Evolutionary conservation across 2,329 filamentous ascomycete species (phyloP).

Genomic region (Epicoccum nigrum): DNA sequence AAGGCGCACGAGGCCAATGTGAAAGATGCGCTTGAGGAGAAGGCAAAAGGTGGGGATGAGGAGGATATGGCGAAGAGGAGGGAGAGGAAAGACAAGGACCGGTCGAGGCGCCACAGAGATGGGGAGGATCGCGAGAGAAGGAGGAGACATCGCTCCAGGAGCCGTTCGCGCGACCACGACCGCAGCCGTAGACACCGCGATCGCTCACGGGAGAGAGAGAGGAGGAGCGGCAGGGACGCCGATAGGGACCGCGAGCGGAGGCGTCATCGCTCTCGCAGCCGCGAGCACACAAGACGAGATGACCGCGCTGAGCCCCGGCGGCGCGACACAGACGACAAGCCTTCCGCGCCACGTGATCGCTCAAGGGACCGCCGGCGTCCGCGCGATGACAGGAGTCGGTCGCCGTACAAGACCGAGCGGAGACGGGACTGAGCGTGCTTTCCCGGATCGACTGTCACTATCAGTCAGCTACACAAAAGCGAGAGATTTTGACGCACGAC

Average conservation of each 20-base stretch:
- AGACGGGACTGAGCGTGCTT: constrained; percentile 15
- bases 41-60: constrained; percentile 48
- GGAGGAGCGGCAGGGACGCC: constrained; percentile 34
- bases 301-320: constrained; percentile 32
- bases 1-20: constrained; percentile 60
- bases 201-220: constrained; percentile 36
- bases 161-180: constrained; percentile 36
- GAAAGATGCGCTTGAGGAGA: constrained; percentile 60
- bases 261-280: constrained; percentile 39
- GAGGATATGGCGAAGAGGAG: constrained; percentile 24
- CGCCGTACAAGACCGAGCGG: constrained; percentile 24
- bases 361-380: constrained; percentile 23
- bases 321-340: constrained; percentile 29
- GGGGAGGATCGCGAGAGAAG: constrained; percentile 32
- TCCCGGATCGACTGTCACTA: no score
- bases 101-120: constrained; percentile 32
- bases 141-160: constrained; percentile 35
- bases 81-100: constrained; percentile 37
- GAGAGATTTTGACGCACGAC: no score
- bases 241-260: constrained; percentile 37
- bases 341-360: constrained; percentile 22
- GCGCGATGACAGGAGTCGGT: constrained; percentile 27
- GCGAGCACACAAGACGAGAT: constrained; percentile 33
- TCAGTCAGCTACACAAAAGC: no score
- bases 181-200: constrained; percentile 37